Evolutionary conservation across 2,329 filamentous ascomycete genomes (phyloP), one percentile per base, ranked within the genome.

Genomic region (Fusarium sp.): DNA sequence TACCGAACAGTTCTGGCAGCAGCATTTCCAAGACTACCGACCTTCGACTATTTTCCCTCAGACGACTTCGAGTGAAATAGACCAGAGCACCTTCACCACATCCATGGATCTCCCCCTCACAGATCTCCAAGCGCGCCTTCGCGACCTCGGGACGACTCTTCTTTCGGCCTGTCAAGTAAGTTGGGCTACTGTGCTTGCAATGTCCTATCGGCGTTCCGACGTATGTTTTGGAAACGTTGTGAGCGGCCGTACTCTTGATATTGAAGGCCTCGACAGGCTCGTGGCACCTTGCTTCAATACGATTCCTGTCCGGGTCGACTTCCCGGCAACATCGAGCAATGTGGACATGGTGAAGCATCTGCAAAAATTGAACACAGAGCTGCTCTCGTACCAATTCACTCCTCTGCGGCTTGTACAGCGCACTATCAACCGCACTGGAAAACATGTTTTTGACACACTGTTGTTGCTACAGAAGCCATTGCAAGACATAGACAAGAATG

Each of bases 241-340:
- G 57, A 94, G 89, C 74, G 94, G 94, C 2, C 89, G 94, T 9
- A 91, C 89, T 1, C 76, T 93, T 11, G 80, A 88, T 1, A 77
- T 94, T 4, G 85, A 91, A 7, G 87, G 86, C 0, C 82, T 95
- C 13, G 89, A 94, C 38, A 83, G 85, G 6, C 85, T 97, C 7
- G 87, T 97, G n/a, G 94, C 93, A 0, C 94, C 94, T 0, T 97
- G 94, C 76, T 97, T 98, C 83, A 98, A 97, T 75, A 97, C 94
- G 0, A 80, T 97, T 14, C 94, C 94, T 0, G 76, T 94, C 3
- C 87, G 93, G 26, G 80, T 89, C 17, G 80, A 88, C 33, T 64
- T 92, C 11, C 79, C 83, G 2, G 75, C 76, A 4, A 76, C 76
- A 3, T 81, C 77, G 1, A 85, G 84, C 17, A 89, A 90, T 58